Evolutionary conservation across 2,329 filamentous ascomycete species (phyloP).

Genomic region (Xylaria sp.): DNA sequence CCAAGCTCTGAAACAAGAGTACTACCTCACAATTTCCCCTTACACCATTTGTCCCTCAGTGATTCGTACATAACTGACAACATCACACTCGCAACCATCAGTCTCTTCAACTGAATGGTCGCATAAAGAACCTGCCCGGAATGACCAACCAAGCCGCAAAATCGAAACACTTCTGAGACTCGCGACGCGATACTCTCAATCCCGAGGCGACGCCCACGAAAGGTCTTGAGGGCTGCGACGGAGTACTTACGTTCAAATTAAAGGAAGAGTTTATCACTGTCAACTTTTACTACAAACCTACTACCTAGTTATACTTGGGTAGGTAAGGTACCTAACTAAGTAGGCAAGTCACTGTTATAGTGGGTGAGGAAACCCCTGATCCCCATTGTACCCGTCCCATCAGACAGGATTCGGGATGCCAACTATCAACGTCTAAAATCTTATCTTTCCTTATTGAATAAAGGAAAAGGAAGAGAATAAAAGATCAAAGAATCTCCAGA

Average conservation of each 20-base stretch:
- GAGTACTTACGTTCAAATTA: slow-evolving; percentile 22
- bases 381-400: neutral
- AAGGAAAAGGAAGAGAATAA: neutral
- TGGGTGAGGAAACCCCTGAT: slow-evolving; percentile 1
- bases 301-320: slow-evolving; percentile 6
- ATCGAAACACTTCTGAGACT: slow-evolving; percentile 31
- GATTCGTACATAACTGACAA: slow-evolving; percentile 1
- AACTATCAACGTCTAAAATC: neutral
- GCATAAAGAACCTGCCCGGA: slow-evolving; percentile 24
- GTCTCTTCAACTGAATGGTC: neutral
- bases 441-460: neutral
- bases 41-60: slow-evolving; percentile 1
- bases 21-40: slow-evolving; percentile 9
- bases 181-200: slow-evolving; percentile 4
- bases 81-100: neutral
- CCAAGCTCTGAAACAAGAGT: slow-evolving; percentile 20
- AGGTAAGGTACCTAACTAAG: slow-evolving; percentile 5
- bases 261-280: slow-evolving; percentile 8
- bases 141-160: slow-evolving; percentile 29
- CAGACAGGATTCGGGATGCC: neutral
- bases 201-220: neutral
- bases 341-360: slow-evolving; percentile 1
- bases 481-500: neutral
- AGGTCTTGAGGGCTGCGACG: neutral
- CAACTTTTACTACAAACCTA: slow-evolving; percentile 20